These are phyloP conservation scores for Mucor saturninus DNA, from an alignment of 371 early-diverging fungal genomes.

Conservation along the genomic window DNA sequence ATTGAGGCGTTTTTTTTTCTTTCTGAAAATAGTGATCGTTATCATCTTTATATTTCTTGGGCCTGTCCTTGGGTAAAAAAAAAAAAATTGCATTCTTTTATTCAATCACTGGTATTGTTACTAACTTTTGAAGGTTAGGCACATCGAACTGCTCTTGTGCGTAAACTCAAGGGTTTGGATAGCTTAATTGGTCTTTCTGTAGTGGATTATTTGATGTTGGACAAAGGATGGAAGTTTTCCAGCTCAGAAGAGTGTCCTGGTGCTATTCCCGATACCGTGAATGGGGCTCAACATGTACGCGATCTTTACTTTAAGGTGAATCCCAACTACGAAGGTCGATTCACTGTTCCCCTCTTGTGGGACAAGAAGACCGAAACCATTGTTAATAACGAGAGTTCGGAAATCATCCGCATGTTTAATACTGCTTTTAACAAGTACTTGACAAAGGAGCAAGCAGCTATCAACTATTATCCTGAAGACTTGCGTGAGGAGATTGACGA, in stretches of 20 bases:
- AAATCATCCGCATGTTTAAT: conserved; percentile 96
- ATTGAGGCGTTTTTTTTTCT: not conserved
- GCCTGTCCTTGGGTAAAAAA: conserved; percentile 87
- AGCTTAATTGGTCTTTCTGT: conserved; percentile 79
- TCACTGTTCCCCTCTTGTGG: conserved; percentile 91
- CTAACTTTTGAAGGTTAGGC: conserved; percentile 51
- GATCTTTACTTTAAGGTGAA: conserved; percentile 93
- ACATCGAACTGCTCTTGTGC: conserved; percentile 85
- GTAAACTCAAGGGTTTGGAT: conserved; percentile 87
- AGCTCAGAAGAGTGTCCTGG: conserved; percentile 76
- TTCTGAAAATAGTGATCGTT: conserved; percentile 59
- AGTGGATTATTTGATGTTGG: conserved; percentile 81
- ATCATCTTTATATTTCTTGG: conserved; percentile 76
- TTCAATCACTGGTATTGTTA: not conserved
- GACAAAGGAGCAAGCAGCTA: conserved; percentile 63
- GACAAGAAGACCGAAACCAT: conserved; percentile 93
- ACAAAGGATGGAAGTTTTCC: conserved; percentile 85
- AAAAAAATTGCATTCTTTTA: not conserved
- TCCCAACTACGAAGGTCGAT: conserved; percentile 76
- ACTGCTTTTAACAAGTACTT: conserved; percentile 78
- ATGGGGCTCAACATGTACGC: conserved; percentile 71
- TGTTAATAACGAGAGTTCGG: conserved; percentile 95
- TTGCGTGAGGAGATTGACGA: conserved; percentile 81
- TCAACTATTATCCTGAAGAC: conserved; percentile 81
- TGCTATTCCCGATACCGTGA: conserved; percentile 77